Base-by-base conservation (phyloP, 768 basidiomycete genomes). In the Lyophyllum atratum region DNA sequence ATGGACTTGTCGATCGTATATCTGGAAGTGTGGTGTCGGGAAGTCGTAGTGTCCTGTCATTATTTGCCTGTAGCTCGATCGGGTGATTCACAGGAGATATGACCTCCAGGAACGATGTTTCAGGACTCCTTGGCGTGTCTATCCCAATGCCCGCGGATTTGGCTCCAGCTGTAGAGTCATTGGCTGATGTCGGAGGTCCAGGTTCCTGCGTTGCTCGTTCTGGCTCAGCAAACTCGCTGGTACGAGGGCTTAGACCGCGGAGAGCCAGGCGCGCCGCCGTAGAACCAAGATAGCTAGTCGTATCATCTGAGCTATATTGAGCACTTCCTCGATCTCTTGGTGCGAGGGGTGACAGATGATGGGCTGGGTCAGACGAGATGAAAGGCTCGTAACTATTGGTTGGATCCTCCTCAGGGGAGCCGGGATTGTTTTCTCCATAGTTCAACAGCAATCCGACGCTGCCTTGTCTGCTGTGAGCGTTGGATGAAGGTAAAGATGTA, bases 231-330 rank as follows among this genome's bases (percentile, higher is more conserved):
- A 40, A 53, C 34, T 59, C 50, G 26, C 58, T 64, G 4, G 56
- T 70, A 28, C 67, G 63, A 12, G 68, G 68, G 39, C 66, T 66
- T 33, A 70, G 54, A 3, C 55, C 49, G 25, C 64, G 62, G 24
- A 70, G 56, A n/a, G 66, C 66, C 29, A 56, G 31, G 33, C 62
- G 62, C n/a, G 67, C 64, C n/a, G 61, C 54, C 28, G 64, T 56
- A 19, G 56, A 43, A n/a, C 59, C 65, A 6, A 68, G 46, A 29
- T 50, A 45, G 29, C 66, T 64, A 24, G 59, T 51, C 14, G 58
- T 49, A 47, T 65, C 64, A 26, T 67, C 66, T 26, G 59, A 63
- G 21, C 62, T 62, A 31, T 64, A 59, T 22, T 59, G 56, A 15
- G 59, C 57, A 40, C 64, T 65, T 49, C 64, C 66, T 29, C 63